phyloP scores from a whole-genome alignment of 176 grass and related monocot genomes.

The Juncus inflexus region DNA sequence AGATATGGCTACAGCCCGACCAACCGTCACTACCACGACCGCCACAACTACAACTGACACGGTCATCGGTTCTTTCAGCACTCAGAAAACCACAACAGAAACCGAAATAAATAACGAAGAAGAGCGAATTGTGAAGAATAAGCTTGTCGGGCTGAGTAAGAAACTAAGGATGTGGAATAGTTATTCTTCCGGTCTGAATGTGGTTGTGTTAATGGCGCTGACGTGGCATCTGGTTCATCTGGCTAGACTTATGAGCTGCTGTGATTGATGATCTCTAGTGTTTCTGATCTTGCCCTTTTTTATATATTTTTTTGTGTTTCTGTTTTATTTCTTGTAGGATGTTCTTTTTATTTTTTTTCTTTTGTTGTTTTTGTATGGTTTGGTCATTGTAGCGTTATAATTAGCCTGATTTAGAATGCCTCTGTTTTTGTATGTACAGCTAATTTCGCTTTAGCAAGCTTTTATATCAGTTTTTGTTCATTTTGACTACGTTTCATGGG shows the following conservation, averaged over 20 bases:
- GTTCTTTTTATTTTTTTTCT: no score
- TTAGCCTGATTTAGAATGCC: no score
- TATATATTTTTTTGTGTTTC: not conserved
- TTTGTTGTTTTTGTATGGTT: no score
- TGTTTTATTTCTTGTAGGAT: not conserved
- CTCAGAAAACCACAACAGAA: not conserved
- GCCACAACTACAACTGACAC: constrained; percentile 16
- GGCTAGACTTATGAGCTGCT: constrained; percentile 42
- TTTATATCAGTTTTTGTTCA: no score
- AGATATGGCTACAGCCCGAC: constrained; percentile 35
- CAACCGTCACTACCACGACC: constrained; percentile 4
- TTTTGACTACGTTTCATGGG: no score
- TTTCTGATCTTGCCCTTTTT: not conserved
- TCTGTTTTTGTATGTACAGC: no score
- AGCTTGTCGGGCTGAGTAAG: constrained; percentile 35
- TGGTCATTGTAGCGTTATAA: no score
- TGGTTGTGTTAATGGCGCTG: constrained; percentile 56
- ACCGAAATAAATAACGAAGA: constrained; percentile 20
- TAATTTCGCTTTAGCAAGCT: no score
- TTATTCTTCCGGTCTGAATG: constrained; percentile 75
- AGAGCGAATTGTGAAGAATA: constrained; percentile 34
- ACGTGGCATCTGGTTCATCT: constrained; percentile 88
- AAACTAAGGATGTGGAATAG: constrained; percentile 57
- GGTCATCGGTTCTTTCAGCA: not conserved
- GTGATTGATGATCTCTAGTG: not conserved